These are phyloP conservation scores for Dendrobium officinale DNA, from an alignment of 106 monocot genomes.

Conservation along the genomic window DNA sequence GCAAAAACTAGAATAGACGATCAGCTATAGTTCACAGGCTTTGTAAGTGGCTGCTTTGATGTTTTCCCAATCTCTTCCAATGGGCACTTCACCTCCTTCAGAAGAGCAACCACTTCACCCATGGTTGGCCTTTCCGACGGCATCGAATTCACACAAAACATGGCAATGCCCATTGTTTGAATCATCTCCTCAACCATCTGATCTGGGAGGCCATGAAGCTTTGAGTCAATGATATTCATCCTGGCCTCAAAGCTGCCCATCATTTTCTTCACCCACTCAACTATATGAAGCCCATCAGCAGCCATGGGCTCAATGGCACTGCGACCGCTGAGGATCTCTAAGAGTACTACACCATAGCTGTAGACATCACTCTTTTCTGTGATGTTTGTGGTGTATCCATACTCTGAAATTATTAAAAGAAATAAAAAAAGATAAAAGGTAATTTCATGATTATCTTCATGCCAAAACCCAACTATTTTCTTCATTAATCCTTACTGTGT, in stretches of 20 bases:
- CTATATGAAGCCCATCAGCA: constrained; percentile 70
- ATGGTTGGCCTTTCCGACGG: constrained; percentile 82
- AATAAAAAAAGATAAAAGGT: background rate
- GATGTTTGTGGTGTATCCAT: constrained; percentile 81
- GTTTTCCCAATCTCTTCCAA: constrained; percentile 71
- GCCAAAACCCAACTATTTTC: too few species aligned
- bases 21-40: constrained; percentile 27
- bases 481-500: too few species aligned
- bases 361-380: constrained; percentile 98
- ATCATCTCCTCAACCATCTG: constrained; percentile 92
- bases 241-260: constrained; percentile 76
- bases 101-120: constrained; percentile 93
- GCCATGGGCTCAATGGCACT: constrained; percentile 61
- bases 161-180: constrained; percentile 79
- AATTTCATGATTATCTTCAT: background rate
- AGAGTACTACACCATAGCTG: constrained; percentile 92
- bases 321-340: constrained; percentile 82
- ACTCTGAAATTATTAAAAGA: constrained; percentile 39
- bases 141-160: constrained; percentile 88
- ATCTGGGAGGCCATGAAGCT: constrained; percentile 56
- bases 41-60: constrained; percentile 77
- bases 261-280: constrained; percentile 91
- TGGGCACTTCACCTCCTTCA: constrained; percentile 80
- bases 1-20: background rate
- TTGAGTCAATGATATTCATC: constrained; percentile 56